Conservation (phyloP, 2,329 filamentous ascomycete genomes). For the Bipolaris victoriae region DNA sequence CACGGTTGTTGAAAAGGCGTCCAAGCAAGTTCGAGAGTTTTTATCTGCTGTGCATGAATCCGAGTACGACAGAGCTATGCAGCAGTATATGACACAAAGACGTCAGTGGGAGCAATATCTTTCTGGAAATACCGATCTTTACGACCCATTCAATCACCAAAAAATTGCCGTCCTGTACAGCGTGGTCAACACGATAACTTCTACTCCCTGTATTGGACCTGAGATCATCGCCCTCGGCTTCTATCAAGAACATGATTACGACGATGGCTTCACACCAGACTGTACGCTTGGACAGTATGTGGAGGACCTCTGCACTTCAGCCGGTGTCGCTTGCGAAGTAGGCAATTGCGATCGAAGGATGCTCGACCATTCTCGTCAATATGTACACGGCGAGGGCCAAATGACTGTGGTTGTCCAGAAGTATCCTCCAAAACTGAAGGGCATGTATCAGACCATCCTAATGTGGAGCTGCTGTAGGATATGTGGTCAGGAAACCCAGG, state of each 20-base stretch:
- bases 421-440: slow-evolving; percentile 68
- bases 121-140: slow-evolving; percentile 83
- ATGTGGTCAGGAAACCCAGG: slow-evolving; percentile 87
- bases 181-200: slow-evolving; percentile 89
- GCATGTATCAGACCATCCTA: slow-evolving; percentile 75
- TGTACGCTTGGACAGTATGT: slow-evolving; percentile 95
- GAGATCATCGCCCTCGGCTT: slow-evolving; percentile 89
- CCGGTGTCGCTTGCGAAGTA: slow-evolving; percentile 77
- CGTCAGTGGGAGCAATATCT: slow-evolving; percentile 96
- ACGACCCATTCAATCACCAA: slow-evolving; percentile 94
- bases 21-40: slow-evolving; percentile 88
- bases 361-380: slow-evolving; percentile 92
- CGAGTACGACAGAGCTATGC: slow-evolving; percentile 92
- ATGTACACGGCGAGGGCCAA: slow-evolving; percentile 94
- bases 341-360: slow-evolving; percentile 88
- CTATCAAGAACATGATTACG: slow-evolving; percentile 85
- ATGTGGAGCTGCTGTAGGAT: slow-evolving; percentile 99
- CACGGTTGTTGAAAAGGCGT: slow-evolving; percentile 76
- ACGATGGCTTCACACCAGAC: slow-evolving; percentile 75
- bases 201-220: slow-evolving; percentile 90
- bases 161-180: slow-evolving; percentile 96
- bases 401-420: slow-evolving; percentile 89
- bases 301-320: slow-evolving; percentile 81
- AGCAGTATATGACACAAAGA: slow-evolving; percentile 93
- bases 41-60: slow-evolving; percentile 94